These are phyloP conservation scores for Gastrodia elata DNA, from an alignment of 106 monocot genomes.

Conservation along the genomic window DNA sequence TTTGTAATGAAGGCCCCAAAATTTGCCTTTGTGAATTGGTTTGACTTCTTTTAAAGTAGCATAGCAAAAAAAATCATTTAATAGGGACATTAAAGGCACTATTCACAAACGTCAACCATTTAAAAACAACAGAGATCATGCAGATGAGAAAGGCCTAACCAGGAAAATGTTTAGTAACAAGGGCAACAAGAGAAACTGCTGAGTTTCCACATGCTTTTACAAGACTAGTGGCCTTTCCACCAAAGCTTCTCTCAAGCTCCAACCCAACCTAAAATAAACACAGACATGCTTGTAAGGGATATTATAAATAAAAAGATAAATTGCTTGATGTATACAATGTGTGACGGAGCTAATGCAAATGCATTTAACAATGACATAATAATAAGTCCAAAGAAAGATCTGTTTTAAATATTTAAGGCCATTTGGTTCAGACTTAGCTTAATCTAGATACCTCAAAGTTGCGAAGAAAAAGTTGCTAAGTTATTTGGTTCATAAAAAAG, in stretches of 20 bases:
- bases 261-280: conserved; percentile 47
- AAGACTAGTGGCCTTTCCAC: conserved; percentile 78
- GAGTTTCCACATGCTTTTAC: conserved; percentile 71
- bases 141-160: conserved; percentile 29
- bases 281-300: background rate
- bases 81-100: background rate
- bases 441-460: no score
- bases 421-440: no score
- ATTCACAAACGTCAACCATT: background rate
- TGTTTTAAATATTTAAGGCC: background rate
- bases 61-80: no score
- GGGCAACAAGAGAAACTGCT: conserved; percentile 65
- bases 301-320: background rate
- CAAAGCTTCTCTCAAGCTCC: conserved; percentile 81
- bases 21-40: background rate
- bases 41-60: background rate
- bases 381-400: background rate
- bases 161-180: conserved; percentile 76
- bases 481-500: no score
- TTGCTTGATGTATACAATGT: background rate
- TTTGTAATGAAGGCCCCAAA: background rate
- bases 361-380: background rate
- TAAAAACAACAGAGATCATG: background rate
- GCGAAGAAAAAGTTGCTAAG: no score
- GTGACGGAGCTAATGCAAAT: background rate